These are phyloP conservation scores for Gnomoniopsis sp. DNA, from an alignment of 2,329 filamentous ascomycete genomes.

Conservation along the genomic window DNA sequence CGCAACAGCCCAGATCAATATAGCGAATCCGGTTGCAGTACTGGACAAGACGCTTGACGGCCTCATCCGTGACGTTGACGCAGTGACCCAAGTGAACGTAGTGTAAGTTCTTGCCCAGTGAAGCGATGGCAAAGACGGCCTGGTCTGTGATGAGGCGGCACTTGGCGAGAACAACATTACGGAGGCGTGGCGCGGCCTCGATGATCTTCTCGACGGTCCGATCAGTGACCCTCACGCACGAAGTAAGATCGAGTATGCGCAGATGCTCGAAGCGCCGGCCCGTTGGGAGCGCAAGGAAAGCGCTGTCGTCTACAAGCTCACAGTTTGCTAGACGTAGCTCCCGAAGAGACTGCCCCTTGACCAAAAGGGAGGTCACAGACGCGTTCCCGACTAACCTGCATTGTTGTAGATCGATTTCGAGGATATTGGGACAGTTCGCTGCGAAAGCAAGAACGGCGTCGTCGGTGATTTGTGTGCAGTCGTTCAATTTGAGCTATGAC, in stretches of 20 bases:
- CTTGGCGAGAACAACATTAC: slow-evolving; percentile 92
- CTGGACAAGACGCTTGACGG: slow-evolving; percentile 79
- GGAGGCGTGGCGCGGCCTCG: slow-evolving; percentile 76
- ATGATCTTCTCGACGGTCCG: slow-evolving; percentile 87
- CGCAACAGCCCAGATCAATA: slow-evolving; percentile 96
- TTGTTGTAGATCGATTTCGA: slow-evolving; percentile 93
- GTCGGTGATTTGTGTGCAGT: slow-evolving; percentile 82
- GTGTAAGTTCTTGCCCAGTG: slow-evolving; percentile 90
- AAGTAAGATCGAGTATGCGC: slow-evolving; percentile 90
- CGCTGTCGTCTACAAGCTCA: slow-evolving; percentile 77
- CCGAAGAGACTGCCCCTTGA: slow-evolving; percentile 76
- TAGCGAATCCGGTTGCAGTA: slow-evolving; percentile 92
- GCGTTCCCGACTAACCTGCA: slow-evolving; percentile 78
- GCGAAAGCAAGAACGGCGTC: slow-evolving; percentile 81
- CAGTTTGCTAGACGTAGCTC: slow-evolving; percentile 87
- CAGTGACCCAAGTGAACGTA: slow-evolving; percentile 97
- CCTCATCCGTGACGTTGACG: slow-evolving; percentile 82
- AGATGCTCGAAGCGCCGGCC: slow-evolving; percentile 77
- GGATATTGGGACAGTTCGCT: slow-evolving; percentile 81
- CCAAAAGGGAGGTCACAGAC: slow-evolving; percentile 77
- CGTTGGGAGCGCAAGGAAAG: slow-evolving; percentile 75
- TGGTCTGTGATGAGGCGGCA: slow-evolving; percentile 89
- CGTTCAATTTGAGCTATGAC: slow-evolving; percentile 83
- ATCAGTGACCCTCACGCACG: slow-evolving; percentile 80
- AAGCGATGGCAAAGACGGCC: slow-evolving; percentile 82